Evolutionary conservation across 2,329 filamentous ascomycete genomes (phyloP).

Genomic region (Venturia asperata): DNA sequence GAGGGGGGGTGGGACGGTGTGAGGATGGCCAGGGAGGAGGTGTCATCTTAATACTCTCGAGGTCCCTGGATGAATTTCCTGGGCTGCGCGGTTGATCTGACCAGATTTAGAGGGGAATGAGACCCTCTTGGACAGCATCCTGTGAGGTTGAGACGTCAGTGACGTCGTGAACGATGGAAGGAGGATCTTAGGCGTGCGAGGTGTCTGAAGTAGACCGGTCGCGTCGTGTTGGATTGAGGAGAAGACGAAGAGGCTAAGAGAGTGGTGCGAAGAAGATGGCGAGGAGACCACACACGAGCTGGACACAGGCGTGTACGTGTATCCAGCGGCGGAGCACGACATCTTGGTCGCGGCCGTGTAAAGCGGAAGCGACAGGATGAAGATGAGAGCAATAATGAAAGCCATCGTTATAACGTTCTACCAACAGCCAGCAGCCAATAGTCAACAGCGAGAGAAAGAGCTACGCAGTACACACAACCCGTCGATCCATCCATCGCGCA

Average conservation of each 20-base stretch:
- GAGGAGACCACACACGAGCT: too few species aligned
- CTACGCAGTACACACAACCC: too few species aligned
- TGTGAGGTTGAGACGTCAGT: not conserved
- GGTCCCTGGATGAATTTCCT: not conserved
- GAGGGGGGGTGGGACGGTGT: not conserved
- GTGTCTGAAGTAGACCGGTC: not conserved
- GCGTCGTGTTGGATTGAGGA: not conserved
- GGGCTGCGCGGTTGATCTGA: not conserved
- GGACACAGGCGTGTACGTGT: not conserved
- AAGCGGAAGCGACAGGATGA: not conserved
- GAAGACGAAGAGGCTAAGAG: not conserved
- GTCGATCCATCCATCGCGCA: too few species aligned
- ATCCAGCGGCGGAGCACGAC: too few species aligned
- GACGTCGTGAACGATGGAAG: not conserved
- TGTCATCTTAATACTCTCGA: not conserved
- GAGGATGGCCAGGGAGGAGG: not conserved
- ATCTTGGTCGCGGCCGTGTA: not conserved
- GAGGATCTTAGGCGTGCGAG: not conserved
- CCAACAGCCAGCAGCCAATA: too few species aligned
- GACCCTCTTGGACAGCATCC: too few species aligned
- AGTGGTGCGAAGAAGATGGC: too few species aligned
- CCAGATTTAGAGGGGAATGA: not conserved
- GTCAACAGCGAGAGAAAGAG: too few species aligned
- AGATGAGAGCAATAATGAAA: not conserved
- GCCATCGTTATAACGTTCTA: not conserved